These are phyloP conservation scores for Tolypocladium pustulatum DNA, from an alignment of 2,329 filamentous ascomycete genomes.

Conservation along the genomic window DNA sequence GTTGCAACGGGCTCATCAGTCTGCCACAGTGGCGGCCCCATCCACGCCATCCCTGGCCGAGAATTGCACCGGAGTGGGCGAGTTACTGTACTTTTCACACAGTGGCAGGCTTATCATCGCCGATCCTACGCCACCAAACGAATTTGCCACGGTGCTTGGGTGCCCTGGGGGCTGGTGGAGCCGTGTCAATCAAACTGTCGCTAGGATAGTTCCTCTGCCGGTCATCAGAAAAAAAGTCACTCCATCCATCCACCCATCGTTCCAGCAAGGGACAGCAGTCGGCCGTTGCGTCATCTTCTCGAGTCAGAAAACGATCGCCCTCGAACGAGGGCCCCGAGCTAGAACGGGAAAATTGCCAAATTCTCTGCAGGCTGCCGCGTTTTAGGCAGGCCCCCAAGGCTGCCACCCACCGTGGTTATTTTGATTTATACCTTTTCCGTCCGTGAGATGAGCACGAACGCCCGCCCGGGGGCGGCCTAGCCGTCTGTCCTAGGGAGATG, in stretches of 20 bases:
- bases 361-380: neutral
- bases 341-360: neutral
- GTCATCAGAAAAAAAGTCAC: neutral
- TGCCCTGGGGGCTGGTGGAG: neutral
- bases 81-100: neutral
- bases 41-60: neutral
- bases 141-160: neutral
- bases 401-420: neutral
- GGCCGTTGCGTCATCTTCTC: neutral
- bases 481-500: neutral
- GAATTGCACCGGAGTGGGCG: neutral
- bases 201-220: neutral
- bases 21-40: neutral
- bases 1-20: neutral
- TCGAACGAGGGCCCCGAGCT: neutral
- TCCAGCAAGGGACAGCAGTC: neutral
- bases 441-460: neutral
- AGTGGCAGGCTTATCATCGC: neutral
- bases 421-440: neutral
- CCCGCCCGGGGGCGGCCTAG: neutral
- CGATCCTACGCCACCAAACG: neutral
- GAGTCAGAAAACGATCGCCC: neutral
- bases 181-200: neutral
- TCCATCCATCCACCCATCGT: neutral
- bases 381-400: neutral